Conservation (phyloP, 345 rosid genomes). For the Tarenaya hassleriana region DNA sequence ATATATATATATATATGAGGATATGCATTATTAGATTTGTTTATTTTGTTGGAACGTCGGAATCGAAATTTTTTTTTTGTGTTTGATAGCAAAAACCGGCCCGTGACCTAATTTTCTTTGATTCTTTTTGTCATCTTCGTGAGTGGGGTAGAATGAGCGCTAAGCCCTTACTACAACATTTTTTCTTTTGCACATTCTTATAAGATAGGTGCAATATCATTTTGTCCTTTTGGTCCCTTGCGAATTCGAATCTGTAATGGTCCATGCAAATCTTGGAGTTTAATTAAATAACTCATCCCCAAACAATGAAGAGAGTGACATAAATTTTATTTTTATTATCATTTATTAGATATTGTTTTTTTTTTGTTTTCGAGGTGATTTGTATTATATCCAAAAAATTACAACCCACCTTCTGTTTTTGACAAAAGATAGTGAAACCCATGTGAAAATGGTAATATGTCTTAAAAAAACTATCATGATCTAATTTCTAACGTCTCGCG, state of each 20-base stretch:
- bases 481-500: too few species aligned
- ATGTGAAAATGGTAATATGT: too few species aligned
- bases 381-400: too few species aligned
- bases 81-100: conserved; percentile 23
- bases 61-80: conserved; percentile 11
- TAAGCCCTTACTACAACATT: not conserved
- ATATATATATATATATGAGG: too few species aligned
- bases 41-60: not conserved
- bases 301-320: conserved; percentile 15
- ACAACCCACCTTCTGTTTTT: too few species aligned
- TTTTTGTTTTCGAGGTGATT: too few species aligned
- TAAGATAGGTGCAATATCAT: conserved; percentile 19
- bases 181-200: conserved; percentile 28
- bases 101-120: conserved; percentile 30
- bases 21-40: too few species aligned
- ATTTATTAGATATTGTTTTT: too few species aligned
- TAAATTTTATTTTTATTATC: not conserved
- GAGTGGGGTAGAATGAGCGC: conserved; percentile 30
- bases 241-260: conserved; percentile 12
- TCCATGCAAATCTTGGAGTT: conserved; percentile 23
- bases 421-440: too few species aligned
- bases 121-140: conserved; percentile 25
- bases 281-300: conserved; percentile 17
- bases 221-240: conserved; percentile 24
- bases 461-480: too few species aligned